Conservation (phyloP, 495 filamentous ascomycete species). For the Penicillium diatomitis region DNA sequence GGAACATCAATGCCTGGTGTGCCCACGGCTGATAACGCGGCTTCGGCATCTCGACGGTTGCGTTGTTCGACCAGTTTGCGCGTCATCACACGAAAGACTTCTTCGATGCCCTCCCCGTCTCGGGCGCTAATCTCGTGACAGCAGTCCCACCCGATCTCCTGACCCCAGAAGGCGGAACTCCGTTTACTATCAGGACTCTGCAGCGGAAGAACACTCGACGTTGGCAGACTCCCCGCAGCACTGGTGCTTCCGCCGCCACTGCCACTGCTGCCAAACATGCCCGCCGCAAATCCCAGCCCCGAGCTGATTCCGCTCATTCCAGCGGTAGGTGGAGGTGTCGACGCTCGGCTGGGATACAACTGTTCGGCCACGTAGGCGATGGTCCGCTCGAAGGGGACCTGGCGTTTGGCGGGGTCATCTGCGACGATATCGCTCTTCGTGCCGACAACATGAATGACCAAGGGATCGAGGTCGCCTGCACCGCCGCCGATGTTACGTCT, state of each 20-base stretch:
- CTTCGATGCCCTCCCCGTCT: constrained; percentile 92
- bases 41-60: constrained; percentile 50
- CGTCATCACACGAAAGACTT: constrained; percentile 92
- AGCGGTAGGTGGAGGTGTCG: constrained; percentile 58
- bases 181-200: constrained; percentile 66
- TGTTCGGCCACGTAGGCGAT: constrained; percentile 93
- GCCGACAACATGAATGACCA: constrained; percentile 93
- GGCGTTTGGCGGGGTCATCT: constrained; percentile 60
- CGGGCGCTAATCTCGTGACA: constrained; percentile 95
- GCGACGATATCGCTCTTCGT: constrained; percentile 91
- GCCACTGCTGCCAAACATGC: constrained; percentile 10
- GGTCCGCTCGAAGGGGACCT: constrained; percentile 87
- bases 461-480: constrained; percentile 37
- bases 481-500: constrained; percentile 50
- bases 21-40: constrained; percentile 34
- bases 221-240: constrained; percentile 13
- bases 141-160: constrained; percentile 89
- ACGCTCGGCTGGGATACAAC: constrained; percentile 55
- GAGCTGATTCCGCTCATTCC: constrained; percentile 8
- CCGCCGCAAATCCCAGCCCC: constrained; percentile 8
- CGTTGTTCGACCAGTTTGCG: constrained; percentile 91
- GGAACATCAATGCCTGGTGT: constrained; percentile 21
- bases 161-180: constrained; percentile 78
- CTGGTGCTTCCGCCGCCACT: constrained; percentile 11
- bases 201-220: constrained; percentile 31